Percentiles rank a stretch among this genome's conserved stretches.
Conservation (phyloP, 2,329 filamentous ascomycete genomes). For the Stachybotrys chartarum region DNA sequence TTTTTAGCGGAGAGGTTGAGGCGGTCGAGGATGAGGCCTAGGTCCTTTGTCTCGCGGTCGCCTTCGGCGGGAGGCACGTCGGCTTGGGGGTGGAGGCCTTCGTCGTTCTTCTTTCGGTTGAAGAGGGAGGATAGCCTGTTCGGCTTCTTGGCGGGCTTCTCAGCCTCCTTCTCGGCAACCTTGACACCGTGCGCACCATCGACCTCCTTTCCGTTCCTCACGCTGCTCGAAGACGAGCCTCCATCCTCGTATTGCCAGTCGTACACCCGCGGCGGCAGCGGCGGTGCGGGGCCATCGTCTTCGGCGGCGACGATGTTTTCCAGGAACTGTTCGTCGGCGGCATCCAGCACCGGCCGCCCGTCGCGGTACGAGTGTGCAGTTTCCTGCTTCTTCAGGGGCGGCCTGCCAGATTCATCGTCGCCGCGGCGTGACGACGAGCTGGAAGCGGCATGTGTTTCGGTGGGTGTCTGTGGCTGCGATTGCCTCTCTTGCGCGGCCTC, state of each 20-base stretch:
- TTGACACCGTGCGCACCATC: conserved; percentile 12
- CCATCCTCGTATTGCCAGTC: conserved; percentile 34
- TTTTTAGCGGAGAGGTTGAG: conserved; percentile 79
- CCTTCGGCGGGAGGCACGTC: conserved; percentile 31
- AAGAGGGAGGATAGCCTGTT: conserved; percentile 28
- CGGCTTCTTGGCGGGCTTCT: conserved; percentile 22
- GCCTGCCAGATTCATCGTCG: not conserved
- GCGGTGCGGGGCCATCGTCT: conserved; percentile 38
- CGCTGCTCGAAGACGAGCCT: conserved; percentile 15
- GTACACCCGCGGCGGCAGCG: conserved; percentile 43
- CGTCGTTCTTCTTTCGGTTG: conserved; percentile 32
- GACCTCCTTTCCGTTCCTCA: conserved; percentile 13
- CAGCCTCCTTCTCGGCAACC: conserved; percentile 11
- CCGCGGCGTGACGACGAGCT: not conserved
- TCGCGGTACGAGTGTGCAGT: not conserved
- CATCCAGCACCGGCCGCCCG: conserved; percentile 40
- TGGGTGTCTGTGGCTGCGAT: conserved; percentile 2
- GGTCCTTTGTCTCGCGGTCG: conserved; percentile 57
- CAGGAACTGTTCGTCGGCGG: conserved; percentile 53
- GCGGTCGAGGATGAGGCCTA: conserved; percentile 72
- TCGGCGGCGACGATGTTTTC: conserved; percentile 40
- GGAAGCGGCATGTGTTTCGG: not conserved
- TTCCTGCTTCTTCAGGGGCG: not conserved
- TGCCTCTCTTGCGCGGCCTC: conserved; percentile 11
- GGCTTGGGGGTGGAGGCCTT: conserved; percentile 25